Evolutionary conservation across 148 eudicot species (phyloP), one percentile per base, ranked within the genome.

Genomic region (Rhododendron simsii): DNA sequence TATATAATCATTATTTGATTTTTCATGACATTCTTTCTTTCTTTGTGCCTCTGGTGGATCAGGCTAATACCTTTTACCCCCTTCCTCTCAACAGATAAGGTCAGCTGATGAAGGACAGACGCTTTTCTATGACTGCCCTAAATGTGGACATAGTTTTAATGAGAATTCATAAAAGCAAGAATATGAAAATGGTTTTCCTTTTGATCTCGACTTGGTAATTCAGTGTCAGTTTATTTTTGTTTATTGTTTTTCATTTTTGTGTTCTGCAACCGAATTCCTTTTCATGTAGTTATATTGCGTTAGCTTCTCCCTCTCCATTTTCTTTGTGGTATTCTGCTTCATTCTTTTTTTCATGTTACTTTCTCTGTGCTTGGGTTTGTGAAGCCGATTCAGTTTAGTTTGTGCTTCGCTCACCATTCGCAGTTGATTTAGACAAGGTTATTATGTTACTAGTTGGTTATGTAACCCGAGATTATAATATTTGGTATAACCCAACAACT

Each of bases 41-140:
- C 47, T 1, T 75, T 74, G 37, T 35, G 18, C 16, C 20, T 39
- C 47, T 9, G n/a, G 47, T 35, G n/a, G 23, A 39, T 75, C 75
- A 11, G n/a, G 13, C 71, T 41, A 45, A 35, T 21, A 5, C 48
- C 13, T n/a, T 67, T 53, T 50, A 23, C 61, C 50, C 48, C 5
- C 30, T 48, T 21, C 48, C 44, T 79, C 5, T 85, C 65, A 75
- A 84, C 91, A 91, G 91, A 91, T 82, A 44, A 82, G 90, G 82
- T 91, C 93, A 61, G 91, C 93, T 85, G 93, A 91, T 84, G 93
- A 91, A 88, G 93, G 93, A 80, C 93, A 91, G 83, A 91, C 90
- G 74, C 85, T 90, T 74, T 91, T 91, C 61, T 91, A 91, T 78
- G 88, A 88, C 39, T 91, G 93, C 84, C 91, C 89, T 4, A 73